A percentile compares a stretch with the other conserved stretches of the same genome.
These are phyloP conservation scores for Casuarina cunninghamiana DNA, from an alignment of 306 rosid species.

Conservation along the genomic window DNA sequence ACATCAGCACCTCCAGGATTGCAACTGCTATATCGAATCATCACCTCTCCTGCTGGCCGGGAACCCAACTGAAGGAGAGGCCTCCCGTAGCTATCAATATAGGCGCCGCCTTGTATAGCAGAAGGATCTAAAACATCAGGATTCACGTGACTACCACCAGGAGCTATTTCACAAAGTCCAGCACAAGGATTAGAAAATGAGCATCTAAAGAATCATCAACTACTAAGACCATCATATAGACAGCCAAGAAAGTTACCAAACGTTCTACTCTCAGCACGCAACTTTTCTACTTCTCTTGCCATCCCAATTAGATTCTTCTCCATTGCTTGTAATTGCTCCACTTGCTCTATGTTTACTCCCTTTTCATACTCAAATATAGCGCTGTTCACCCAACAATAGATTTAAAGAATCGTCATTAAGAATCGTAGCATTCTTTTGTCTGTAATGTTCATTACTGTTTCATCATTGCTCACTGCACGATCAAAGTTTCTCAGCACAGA, in stretches of 20 bases:
- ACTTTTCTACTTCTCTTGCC: conserved; percentile 80
- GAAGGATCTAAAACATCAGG: conserved; percentile 27
- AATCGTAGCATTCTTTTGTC: not conserved
- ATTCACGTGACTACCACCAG: conserved; percentile 39
- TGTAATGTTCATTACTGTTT: not conserved
- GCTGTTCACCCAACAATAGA: conserved; percentile 39
- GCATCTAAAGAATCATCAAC: conserved; percentile 17
- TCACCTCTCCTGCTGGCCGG: conserved; percentile 48
- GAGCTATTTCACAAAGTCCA: conserved; percentile 37
- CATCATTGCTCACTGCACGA: not conserved
- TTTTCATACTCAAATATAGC: conserved; percentile 71
- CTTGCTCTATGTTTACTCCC: conserved; percentile 63
- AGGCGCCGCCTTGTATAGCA: conserved; percentile 38
- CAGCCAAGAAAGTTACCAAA: conserved; percentile 53
- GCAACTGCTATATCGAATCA: conserved; percentile 39
- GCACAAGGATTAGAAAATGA: conserved; percentile 29
- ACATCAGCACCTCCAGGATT: conserved; percentile 35
- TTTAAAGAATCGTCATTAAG: conserved; percentile 19
- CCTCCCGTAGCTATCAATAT: conserved; percentile 50
- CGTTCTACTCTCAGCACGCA: conserved; percentile 63
- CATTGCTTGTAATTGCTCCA: conserved; percentile 67
- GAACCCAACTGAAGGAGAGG: conserved; percentile 36
- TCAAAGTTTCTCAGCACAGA: not conserved
- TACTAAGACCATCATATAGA: conserved; percentile 1
- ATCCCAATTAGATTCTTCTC: conserved; percentile 72